Base-by-base conservation (phyloP, 176 grass and related monocot genomes). In the Lolium perenne region DNA sequence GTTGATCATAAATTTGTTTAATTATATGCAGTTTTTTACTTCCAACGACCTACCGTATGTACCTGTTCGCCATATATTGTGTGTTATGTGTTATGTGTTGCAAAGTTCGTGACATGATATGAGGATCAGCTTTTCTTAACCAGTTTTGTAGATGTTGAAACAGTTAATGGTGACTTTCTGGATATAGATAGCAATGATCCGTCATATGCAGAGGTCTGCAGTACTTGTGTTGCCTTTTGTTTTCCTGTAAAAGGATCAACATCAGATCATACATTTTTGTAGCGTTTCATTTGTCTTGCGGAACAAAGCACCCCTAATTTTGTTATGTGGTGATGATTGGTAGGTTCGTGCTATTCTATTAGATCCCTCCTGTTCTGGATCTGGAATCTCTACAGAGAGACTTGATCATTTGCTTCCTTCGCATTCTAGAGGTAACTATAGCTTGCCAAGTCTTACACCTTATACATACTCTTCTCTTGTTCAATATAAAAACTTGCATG, bases 331-430 rank as follows among this genome's bases (percentile, higher is more conserved):
- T 69, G 64, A 55, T 80, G 55, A 23, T 84, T n/a, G 16, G 16
- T 92, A 98, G 93, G 84, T 95, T 54, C 89, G 43, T 72, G 96
- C 93, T 61, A 94, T 98, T 88, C 86, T 98, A 32, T 78, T 95
- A 80, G 93, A 98, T 17, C 96, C 96, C 41, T 98, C 96, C 32
- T 98, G 96, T 65, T 98, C 96, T 92, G 96, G 96, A 68, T 98
- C 96, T 86, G 93, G 96, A 80, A 95, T 92, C 32, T 92, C 96
- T 74, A 65, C 82, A 47, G 88, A 98, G 86, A 94, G 96, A 92
- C 88, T 98, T 51, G 96, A 98, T 64, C 58, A 98, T 73, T 82
- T 98, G 79, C 88, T 98, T 67, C 96, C 96, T 78, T 95, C 96
- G 46, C 87, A 95, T 62, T 78, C 82, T 66, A 86, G 85, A 95